Conservation (phyloP, 305 asterid species). For the Fraxinus sp. region DNA sequence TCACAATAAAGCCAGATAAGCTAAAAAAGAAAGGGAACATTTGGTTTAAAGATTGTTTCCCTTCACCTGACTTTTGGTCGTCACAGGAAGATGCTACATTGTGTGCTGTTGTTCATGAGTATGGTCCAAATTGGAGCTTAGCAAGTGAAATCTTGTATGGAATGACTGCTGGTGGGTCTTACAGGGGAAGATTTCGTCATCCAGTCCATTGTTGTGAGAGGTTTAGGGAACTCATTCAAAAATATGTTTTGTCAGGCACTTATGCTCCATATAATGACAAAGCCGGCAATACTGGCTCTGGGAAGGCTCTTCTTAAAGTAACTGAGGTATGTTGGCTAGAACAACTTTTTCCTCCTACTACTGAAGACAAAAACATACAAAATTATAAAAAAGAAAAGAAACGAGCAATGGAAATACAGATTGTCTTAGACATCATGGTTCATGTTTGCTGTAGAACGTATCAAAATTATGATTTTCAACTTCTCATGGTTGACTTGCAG, state of each 20-base stretch:
- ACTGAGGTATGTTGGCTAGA: constrained; percentile 64
- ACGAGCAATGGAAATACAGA: background rate
- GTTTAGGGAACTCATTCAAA: constrained; percentile 84
- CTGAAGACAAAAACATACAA: background rate
- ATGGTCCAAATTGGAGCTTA: constrained; percentile 90
- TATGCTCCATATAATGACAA: constrained; percentile 69
- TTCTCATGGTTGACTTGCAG: constrained; percentile 6
- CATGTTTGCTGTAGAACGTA: constrained; percentile 7
- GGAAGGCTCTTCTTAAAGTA: constrained; percentile 82
- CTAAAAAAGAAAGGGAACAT: constrained; percentile 63
- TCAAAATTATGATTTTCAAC: background rate
- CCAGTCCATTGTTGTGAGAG: constrained; percentile 94
- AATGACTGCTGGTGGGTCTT: constrained; percentile 74
- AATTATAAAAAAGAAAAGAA: background rate
- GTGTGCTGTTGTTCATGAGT: constrained; percentile 81
- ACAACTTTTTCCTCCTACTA: background rate
- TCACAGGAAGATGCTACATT: constrained; percentile 78
- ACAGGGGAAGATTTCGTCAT: constrained; percentile 82
- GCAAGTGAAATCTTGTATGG: constrained; percentile 82
- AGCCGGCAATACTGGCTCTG: constrained; percentile 52
- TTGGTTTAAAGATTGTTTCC: constrained; percentile 68
- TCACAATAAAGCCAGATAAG: constrained; percentile 81
- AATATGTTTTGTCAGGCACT: constrained; percentile 59
- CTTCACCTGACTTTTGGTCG: constrained; percentile 79
- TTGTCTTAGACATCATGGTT: background rate